phyloP scores from a whole-genome alignment of 805 yeast species.

The Wickerhamiella sorbophila region DNA sequence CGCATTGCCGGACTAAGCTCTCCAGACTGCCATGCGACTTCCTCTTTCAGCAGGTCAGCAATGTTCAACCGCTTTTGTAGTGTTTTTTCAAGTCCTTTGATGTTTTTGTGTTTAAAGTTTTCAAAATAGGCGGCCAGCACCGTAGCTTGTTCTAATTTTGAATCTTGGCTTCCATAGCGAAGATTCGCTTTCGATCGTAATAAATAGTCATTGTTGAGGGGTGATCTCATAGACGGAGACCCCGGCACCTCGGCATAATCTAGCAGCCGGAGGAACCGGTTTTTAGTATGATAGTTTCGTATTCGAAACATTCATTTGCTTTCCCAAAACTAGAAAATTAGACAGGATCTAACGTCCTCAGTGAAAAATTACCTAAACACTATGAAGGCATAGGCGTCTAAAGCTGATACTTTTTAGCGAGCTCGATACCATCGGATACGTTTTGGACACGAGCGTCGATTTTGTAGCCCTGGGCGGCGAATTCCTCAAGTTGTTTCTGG shows the following conservation, averaged over 20 bases:
- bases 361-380: neutral
- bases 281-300: neutral
- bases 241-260: neutral
- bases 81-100: no score
- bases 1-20: neutral
- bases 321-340: no score
- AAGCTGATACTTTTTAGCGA: constrained; percentile 29
- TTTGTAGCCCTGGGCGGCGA: constrained; percentile 52
- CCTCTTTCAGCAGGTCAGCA: neutral
- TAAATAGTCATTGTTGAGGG: neutral
- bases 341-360: no score
- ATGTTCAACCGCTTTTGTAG: neutral
- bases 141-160: neutral
- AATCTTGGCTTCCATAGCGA: neutral
- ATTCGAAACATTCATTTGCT: neutral
- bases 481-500: constrained; percentile 36
- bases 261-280: neutral
- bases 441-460: constrained; percentile 82
- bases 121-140: neutral
- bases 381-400: neutral
- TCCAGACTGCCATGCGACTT: neutral
- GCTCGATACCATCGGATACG: constrained; percentile 63
- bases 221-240: neutral
- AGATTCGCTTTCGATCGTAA: neutral
- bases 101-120: no score